Conservation (phyloP, 352 stramenopile genomes). For the Globisporangium megalacanthum region DNA sequence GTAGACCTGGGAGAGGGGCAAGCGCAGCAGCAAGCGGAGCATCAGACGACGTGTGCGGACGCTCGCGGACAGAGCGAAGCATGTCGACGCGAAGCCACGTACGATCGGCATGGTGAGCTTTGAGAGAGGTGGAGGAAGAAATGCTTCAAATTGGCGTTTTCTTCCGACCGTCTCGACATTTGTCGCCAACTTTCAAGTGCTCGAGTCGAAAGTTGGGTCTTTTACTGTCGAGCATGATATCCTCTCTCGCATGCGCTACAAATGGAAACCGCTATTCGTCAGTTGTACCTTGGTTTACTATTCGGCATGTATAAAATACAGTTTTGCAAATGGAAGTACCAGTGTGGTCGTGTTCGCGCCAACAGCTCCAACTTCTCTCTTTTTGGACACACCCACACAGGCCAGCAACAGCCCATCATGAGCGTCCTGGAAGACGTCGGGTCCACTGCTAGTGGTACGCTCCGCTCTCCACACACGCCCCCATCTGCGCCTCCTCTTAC, state of each 20-base stretch:
- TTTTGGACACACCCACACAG: no score
- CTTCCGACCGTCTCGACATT: no score
- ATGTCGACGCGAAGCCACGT: not conserved
- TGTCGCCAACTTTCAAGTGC: not conserved
- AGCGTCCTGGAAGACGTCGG: conserved; percentile 27
- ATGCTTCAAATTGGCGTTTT: no score
- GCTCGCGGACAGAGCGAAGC: not conserved
- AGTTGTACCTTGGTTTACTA: no score
- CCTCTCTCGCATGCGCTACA: no score
- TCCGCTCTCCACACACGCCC: not conserved
- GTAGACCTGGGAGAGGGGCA: conserved; percentile 81
- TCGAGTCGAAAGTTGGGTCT: not conserved
- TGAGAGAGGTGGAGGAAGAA: not conserved
- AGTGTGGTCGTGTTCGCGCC: not conserved
- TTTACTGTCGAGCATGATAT: no score
- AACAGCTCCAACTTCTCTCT: not conserved
- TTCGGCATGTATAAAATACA: no score
- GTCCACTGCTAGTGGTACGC: conserved; percentile 21
- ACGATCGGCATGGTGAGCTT: conserved; percentile 13
- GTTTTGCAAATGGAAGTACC: not conserved
- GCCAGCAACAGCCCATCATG: conserved; percentile 9
- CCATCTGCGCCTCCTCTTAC: not conserved
- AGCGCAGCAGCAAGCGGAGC: not conserved
- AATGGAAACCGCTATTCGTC: no score
- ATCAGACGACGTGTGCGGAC: not conserved